Evolutionary conservation across 768 basidiomycete genomes (phyloP).

Genomic region (Dioszegia hungarica): DNA sequence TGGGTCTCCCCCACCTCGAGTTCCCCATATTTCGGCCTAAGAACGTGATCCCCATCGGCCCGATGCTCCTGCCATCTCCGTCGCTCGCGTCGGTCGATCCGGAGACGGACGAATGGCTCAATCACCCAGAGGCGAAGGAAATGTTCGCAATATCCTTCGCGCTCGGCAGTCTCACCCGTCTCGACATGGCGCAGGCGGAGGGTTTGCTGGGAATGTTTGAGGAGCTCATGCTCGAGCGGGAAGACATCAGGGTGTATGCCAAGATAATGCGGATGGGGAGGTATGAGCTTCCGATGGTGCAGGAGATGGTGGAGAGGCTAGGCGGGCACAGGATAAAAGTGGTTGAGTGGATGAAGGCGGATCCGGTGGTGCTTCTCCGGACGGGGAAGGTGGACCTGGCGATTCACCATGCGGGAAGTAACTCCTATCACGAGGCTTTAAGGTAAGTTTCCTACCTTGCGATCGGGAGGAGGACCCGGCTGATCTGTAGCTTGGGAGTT

Average conservation of each 20-base stretch:
- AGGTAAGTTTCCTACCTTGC: constrained; percentile 4
- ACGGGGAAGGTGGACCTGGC: constrained; percentile 13
- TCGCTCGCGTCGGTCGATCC: constrained; percentile 14
- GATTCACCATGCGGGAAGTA: constrained; percentile 17
- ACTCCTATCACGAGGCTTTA: constrained; percentile 18
- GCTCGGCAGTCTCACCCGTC: constrained; percentile 13
- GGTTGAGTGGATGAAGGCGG: constrained; percentile 22
- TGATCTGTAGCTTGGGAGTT: constrained; percentile 4
- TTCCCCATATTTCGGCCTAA: constrained; percentile 8
- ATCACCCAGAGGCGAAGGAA: not conserved
- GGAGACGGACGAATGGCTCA: constrained; percentile 12
- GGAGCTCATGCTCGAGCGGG: constrained; percentile 5
- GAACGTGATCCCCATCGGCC: constrained; percentile 12
- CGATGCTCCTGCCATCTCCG: constrained; percentile 10
- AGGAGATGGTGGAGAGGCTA: not conserved
- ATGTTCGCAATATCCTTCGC: constrained; percentile 11
- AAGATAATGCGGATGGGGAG: constrained; percentile 10
- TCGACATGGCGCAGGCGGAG: constrained; percentile 8
- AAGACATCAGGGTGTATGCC: constrained; percentile 22
- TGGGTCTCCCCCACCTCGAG: constrained; percentile 19
- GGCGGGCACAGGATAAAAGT: constrained; percentile 15
- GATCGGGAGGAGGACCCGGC: too few relatives aligned
- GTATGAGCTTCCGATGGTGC: not conserved
- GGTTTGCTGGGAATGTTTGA: constrained; percentile 9
- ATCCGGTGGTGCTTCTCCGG: constrained; percentile 15